These are phyloP conservation scores for Usnea hakonensis DNA, from an alignment of 495 filamentous ascomycete genomes.

Conservation along the genomic window DNA sequence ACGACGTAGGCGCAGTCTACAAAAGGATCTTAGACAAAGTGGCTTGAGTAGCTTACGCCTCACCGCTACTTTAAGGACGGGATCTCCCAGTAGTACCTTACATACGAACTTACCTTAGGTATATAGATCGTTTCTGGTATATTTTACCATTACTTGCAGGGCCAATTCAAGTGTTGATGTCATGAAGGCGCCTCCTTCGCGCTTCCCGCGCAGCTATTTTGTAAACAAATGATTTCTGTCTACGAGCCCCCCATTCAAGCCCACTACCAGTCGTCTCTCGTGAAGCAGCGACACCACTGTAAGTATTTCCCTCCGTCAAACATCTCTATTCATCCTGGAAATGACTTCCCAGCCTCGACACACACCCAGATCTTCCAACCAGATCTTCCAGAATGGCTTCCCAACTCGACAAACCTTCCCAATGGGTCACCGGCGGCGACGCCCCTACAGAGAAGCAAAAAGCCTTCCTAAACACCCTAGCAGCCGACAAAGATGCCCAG, in stretches of 20 bases:
- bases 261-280: not conserved
- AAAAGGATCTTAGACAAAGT: too few species aligned
- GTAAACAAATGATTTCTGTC: not conserved
- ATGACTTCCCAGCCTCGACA: not conserved
- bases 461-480: conserved; percentile 22
- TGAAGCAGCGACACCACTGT: not conserved
- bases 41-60: too few species aligned
- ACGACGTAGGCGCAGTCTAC: not conserved
- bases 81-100: too few species aligned
- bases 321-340: not conserved
- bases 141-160: not conserved
- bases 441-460: conserved; percentile 22
- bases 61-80: too few species aligned
- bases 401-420: conserved; percentile 23
- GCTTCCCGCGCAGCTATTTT: not conserved
- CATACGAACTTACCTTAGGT: too few species aligned
- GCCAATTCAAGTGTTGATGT: not conserved
- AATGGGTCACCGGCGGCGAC: conserved; percentile 23
- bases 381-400: conserved; percentile 14
- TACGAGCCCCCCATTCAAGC: not conserved
- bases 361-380: not conserved
- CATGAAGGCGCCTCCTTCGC: not conserved
- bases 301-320: not conserved
- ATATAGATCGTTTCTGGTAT: too few species aligned
- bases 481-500: conserved; percentile 15